Base-by-base conservation (phyloP, 2,329 filamentous ascomycete species). In the Setomelanomma holmii region DNA sequence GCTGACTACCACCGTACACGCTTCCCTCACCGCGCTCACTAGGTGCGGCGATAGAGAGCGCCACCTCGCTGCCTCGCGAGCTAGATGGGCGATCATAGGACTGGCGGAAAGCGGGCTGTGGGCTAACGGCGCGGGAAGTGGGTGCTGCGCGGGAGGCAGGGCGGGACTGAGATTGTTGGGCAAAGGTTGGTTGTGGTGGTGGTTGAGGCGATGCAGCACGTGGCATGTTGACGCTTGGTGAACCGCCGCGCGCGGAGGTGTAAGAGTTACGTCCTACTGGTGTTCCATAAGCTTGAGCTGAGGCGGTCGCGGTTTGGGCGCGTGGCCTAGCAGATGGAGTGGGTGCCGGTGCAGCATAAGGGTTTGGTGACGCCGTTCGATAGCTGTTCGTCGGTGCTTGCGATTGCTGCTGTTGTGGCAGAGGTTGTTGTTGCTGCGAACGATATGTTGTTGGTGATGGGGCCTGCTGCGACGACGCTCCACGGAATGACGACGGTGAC, bases 341-440 rank as follows among this genome's bases (percentile, higher is more conserved):
- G 45, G 63, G 67, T 4, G 68, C 71, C 4, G 36, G 38, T 41
- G 62, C 67, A 34, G 72, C 78, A 65, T 89, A 89, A 1, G 86
- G 86, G 53, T 88, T 89, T 0, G 88, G 88, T 3, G 86, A 89
- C 23, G 59, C 59, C 47, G 66, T 55, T 17, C 62, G 49, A 23
- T 52, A 43, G 33, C 49, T 53, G 35, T 35, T 53, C 49, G 41
- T 50, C 11, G 46, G 50, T 30, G 52, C 45, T 39, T 43, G 43
- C 30, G 50, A 23, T 21, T 45, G 51, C 27, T 50, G 54, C 30
- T 23, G 53, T 12, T 36, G 41, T 49, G 21, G 51, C 35, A 36
- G 35, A 30, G 4, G 38, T 19, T 42, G 30, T 16, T 49, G 61
- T 40, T 45, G 51, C 24, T 43, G 42, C 21, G 45, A 19, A 20